Evolutionary conservation across 1,284 basidiomycete species (phyloP), one percentile per base, ranked within the genome.

Genomic region (Vanrija pseudolonga): DNA sequence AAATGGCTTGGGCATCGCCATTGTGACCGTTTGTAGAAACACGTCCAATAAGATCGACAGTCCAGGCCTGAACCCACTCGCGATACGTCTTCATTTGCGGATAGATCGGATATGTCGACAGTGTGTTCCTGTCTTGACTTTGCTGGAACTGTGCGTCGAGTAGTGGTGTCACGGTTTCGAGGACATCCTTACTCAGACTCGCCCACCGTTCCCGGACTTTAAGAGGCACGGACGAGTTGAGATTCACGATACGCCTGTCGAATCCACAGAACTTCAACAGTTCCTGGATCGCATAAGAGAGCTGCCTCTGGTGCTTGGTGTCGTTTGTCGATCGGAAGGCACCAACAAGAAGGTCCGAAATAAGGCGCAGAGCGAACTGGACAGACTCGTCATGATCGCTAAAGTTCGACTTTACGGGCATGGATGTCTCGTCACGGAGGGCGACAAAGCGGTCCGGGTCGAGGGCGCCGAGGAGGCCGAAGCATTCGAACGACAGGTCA

Each of bases 31-130:
- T 42, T 3, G 36, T 28, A 19, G 54, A 41, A 8, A 73, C 67
- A 81, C 68, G 81, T 78, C 83, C 80, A 53, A 98, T 90, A n/a
- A 99, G 83, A 68, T 90, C 83, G 12, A 83, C 82, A 0, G 89
- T 86, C 94, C 95, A 98, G 0, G 83, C 74, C 63, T 96, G 91
- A 20, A 98, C 82, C 96, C 96, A 99, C 73, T 98, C 94, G 45
- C 94, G 85, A 74, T 96, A 98, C 0, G 90, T 92, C 5, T 82
- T 74, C 51, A 86, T 82, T 4, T 79, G 77, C 1, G 82, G 80
- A 75, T 98, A 99, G 51, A 97, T 84, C 3, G 93, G 92, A 46
- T 71, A 73, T 28, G 53, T 45, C 36, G 53, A 47, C 18, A 23
- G 36, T 2, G 43, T 46, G 20, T 46, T 49, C 53, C 56, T 58